phyloP scores from a whole-genome alignment of 129 eudicot species.

The Erigeron canadensis region DNA sequence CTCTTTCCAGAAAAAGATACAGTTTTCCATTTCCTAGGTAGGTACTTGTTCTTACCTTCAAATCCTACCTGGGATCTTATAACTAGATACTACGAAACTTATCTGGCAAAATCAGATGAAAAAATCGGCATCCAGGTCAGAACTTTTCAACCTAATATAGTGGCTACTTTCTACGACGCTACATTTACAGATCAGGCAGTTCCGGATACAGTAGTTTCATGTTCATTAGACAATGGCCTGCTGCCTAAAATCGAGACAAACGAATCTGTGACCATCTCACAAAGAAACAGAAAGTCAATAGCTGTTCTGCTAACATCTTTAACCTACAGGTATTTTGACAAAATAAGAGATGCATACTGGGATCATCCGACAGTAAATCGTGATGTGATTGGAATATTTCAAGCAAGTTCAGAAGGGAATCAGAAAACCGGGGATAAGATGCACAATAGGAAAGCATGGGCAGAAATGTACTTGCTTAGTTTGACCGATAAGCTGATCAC shows the following conservation, averaged over 20 bases:
- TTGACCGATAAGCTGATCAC: neutral
- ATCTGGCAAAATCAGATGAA: neutral
- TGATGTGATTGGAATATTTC: neutral
- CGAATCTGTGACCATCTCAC: neutral
- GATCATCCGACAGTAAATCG: neutral
- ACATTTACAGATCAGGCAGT: neutral
- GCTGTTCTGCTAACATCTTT: neutral
- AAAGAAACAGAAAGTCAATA: neutral
- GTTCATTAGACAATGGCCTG: neutral
- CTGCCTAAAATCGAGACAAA: neutral
- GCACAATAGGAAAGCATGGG: conserved; percentile 3
- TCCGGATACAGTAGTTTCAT: neutral
- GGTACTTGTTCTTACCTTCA: neutral
- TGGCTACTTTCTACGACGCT: neutral
- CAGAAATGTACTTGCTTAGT: neutral
- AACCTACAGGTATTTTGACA: neutral
- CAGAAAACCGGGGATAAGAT: neutral
- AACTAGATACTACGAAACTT: neutral
- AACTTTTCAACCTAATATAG: neutral
- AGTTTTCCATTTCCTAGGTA: neutral
- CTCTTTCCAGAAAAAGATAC: neutral
- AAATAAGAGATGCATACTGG: neutral
- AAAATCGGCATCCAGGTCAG: neutral
- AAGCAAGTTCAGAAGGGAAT: conserved; percentile 1
- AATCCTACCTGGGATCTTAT: conserved; percentile 6